A percentile compares a stretch with the other conserved stretches of the same genome.
Conservation (phyloP, 2,329 filamentous ascomycete genomes). For the Colletotrichum musae region DNA sequence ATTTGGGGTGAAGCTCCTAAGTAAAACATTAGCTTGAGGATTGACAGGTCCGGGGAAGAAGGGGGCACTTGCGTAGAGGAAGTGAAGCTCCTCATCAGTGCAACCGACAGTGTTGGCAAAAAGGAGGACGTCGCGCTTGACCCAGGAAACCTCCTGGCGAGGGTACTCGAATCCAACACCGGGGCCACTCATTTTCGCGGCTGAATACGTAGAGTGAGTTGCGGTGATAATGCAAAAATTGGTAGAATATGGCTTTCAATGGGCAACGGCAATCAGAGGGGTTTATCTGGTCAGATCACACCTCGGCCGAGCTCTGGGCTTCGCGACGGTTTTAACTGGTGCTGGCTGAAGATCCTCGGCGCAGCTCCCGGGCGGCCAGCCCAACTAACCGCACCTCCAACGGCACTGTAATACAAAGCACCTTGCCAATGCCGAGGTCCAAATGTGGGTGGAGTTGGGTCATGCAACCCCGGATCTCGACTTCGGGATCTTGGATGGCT, state of each 20-base stretch:
- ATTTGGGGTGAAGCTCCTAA: conserved; percentile 89
- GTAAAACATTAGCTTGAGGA: conserved; percentile 2
- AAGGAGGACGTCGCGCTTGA: conserved; percentile 88
- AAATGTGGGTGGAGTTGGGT: conserved; percentile 38
- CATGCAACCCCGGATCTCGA: conserved; percentile 37
- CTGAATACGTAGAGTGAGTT: neutral
- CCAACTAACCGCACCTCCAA: conserved; percentile 35
- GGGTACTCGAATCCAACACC: conserved; percentile 86
- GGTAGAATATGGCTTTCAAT: conserved; percentile 13
- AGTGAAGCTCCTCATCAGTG: conserved; percentile 90
- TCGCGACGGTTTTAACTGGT: conserved; percentile 36
- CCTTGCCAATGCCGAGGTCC: conserved; percentile 41
- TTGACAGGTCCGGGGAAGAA: neutral
- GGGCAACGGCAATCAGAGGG: neutral
- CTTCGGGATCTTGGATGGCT: conserved; percentile 25
- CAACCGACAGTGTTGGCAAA: conserved; percentile 92
- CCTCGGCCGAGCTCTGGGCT: conserved; percentile 36
- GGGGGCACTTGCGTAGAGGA: conserved; percentile 80
- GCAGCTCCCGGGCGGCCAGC: conserved; percentile 23
- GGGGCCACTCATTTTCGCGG: conserved; percentile 52
- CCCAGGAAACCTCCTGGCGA: conserved; percentile 81
- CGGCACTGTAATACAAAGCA: conserved; percentile 20
- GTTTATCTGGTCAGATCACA: conserved; percentile 1
- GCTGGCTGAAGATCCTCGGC: conserved; percentile 31
- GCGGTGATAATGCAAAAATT: neutral